Percentiles rank a stretch among this genome's conserved stretches.
phyloP scores from a whole-genome alignment of 129 eudicot genomes.

The Rutidosis leptorrhynchoides region DNA sequence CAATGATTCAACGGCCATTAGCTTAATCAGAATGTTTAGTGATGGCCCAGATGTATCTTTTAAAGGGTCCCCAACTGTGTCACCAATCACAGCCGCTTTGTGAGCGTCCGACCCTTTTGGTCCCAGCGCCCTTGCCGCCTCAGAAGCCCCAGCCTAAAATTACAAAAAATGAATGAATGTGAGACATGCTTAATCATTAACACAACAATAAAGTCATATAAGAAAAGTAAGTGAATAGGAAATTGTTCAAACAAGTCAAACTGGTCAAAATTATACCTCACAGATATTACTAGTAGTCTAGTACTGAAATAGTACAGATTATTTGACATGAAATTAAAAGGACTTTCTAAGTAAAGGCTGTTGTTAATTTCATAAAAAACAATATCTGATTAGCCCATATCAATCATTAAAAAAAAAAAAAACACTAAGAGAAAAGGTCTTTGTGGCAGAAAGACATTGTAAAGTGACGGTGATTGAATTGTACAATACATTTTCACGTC shows the following conservation, averaged over 20 bases:
- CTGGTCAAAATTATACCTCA: background rate
- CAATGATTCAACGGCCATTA: slow-evolving; percentile 92
- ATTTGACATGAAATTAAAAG: no score
- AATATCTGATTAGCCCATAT: no score
- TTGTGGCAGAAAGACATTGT: no score
- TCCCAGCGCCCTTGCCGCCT: slow-evolving; percentile 72
- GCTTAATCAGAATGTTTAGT: slow-evolving; percentile 83
- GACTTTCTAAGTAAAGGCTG: no score
- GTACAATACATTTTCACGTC: no score
- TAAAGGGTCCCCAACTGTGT: slow-evolving; percentile 88
- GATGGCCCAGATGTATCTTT: slow-evolving; percentile 98
- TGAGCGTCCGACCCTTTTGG: slow-evolving; percentile 95
- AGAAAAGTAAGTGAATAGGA: background rate
- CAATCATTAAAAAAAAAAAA: background rate
- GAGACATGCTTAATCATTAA: background rate
- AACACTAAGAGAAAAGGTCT: no score
- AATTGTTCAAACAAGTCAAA: background rate
- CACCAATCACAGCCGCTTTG: slow-evolving; percentile 94
- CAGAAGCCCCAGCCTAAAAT: slow-evolving; percentile 85
- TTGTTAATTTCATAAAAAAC: no score
- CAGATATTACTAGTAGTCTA: background rate
- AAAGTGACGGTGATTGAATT: no score
- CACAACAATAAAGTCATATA: background rate
- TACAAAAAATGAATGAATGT: background rate
- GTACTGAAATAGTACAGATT: background rate